Base-by-base conservation (phyloP, 1,139 yeast genomes). In the Eremothecium gossypii region DNA sequence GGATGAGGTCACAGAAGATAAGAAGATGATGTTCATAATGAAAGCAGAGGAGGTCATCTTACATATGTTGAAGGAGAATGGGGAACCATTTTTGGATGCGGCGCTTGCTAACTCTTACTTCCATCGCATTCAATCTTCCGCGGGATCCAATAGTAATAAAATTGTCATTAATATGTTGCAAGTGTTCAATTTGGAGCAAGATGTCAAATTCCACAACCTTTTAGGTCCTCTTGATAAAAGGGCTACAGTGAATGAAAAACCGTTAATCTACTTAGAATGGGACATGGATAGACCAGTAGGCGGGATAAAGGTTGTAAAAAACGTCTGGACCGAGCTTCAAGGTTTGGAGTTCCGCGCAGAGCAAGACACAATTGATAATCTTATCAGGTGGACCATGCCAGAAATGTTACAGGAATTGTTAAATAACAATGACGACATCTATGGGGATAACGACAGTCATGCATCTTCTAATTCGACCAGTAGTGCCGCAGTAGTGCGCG, bases 1-100 rank as follows among this genome's bases (percentile, higher is more conserved):
- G 36, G 50, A 53, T 42, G 50, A 54, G 2, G 53, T 52, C 11
- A 53, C 49, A 6, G 52, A 58, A 5, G 58, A 50, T 29, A 57
- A 61, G 41, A 50, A 49, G 23, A 47, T 61, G 41, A 57, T 65
- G 11, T 82, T 91, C 84, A 66, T 74, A 11, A 68, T 86, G 26
- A 69, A 77, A 26, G 77, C 93, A 0, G 89, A 82, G 54, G 83
- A 82, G 52, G 69, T 86, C 27, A 75, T 79, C 40, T 69, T 89
- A 68, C 93, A 84, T 55, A 67, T 87, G 53, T 65, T 86, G 41
- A 78, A 75, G 42, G 77, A 76, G 9, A 60, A 71, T 6, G 65
- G 83, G 26, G 62, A 65, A 33, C 91, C 93, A 12, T 77, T 87
- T 52, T 61, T 85, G 45, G 94, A 83, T 59, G 69, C 87, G 47